phyloP scores from a whole-genome alignment of 1,284 basidiomycete species.

The Fomitopsis betulina region DNA sequence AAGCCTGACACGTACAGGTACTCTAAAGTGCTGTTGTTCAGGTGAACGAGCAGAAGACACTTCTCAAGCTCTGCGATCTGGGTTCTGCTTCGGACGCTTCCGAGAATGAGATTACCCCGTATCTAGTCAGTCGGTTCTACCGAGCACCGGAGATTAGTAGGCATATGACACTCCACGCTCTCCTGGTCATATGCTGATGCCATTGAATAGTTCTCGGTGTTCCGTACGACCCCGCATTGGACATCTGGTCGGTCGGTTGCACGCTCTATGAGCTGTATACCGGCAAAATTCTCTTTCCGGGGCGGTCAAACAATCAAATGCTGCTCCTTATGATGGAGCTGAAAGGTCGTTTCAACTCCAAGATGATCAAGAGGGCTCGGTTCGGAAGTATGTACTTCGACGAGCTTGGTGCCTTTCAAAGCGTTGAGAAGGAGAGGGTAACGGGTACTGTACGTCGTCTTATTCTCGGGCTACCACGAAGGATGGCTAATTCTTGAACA shows the following conservation, averaged over 20 bases:
- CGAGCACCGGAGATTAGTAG: conserved; percentile 98
- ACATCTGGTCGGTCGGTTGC: conserved; percentile 97
- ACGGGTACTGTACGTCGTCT: conserved; percentile 68
- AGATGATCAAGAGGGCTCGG: conserved; percentile 91
- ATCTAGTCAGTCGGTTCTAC: conserved; percentile 97
- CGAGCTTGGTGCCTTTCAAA: conserved; percentile 80
- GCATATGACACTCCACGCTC: conserved; percentile 25
- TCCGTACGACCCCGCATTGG: conserved; percentile 91
- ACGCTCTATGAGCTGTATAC: conserved; percentile 98
- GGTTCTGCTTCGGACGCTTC: conserved; percentile 93
- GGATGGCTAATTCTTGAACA: conserved; percentile 30
- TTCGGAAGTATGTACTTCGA: conserved; percentile 95
- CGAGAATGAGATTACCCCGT: conserved; percentile 97
- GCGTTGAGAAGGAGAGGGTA: conserved; percentile 78
- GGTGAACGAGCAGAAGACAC: conserved; percentile 94
- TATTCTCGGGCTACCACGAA: conserved; percentile 7
- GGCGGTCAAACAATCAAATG: conserved; percentile 98
- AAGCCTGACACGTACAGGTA: not conserved
- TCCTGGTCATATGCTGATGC: not conserved
- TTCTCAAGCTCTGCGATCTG: conserved; percentile 93
- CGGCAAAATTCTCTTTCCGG: conserved; percentile 97
- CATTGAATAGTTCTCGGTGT: conserved; percentile 78
- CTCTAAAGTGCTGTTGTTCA: conserved; percentile 26
- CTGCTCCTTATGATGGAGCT: conserved; percentile 95
- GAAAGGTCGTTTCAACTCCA: conserved; percentile 89